A percentile compares a stretch with the other conserved stretches of the same genome.
phyloP scores from a whole-genome alignment of 106 monocot species.

The Acanthochlamys bracteata region DNA sequence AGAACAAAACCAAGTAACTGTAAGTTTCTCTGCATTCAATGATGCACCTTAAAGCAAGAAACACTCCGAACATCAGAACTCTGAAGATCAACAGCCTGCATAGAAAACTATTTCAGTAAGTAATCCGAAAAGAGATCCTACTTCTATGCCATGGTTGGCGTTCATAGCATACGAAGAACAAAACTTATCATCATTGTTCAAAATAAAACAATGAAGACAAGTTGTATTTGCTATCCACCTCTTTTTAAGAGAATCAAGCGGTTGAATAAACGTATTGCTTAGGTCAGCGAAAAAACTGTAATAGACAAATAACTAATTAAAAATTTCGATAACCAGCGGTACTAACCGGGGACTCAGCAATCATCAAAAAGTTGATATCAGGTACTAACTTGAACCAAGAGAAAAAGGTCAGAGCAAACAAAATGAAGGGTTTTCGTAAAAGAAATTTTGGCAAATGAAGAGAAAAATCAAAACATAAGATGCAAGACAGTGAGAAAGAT shows the following conservation, averaged over 20 bases:
- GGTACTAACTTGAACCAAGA: background rate
- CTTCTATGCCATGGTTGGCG: no score
- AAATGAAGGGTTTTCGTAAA: background rate
- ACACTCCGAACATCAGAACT: constrained; percentile 33
- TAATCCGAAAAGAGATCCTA: background rate
- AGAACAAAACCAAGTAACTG: background rate
- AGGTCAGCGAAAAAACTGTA: background rate
- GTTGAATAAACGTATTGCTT: background rate
- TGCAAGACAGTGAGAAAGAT: no score
- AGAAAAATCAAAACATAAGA: no score
- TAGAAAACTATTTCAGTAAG: constrained; percentile 2
- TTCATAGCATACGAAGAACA: no score
- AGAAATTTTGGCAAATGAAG: no score
- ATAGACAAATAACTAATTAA: background rate
- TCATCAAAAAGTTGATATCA: background rate
- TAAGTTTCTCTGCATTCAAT: background rate
- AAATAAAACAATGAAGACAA: no score
- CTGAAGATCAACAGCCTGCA: constrained; percentile 80
- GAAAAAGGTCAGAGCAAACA: background rate
- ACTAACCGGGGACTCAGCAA: no score
- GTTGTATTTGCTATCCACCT: background rate
- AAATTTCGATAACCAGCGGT: no score
- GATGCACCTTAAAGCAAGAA: constrained; percentile 8
- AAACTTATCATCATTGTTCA: no score
- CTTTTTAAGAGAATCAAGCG: background rate